A percentile compares a stretch with the other conserved stretches of the same genome.
Conservation (phyloP, 306 rosid species). For the Dicorynia guianensis region DNA sequence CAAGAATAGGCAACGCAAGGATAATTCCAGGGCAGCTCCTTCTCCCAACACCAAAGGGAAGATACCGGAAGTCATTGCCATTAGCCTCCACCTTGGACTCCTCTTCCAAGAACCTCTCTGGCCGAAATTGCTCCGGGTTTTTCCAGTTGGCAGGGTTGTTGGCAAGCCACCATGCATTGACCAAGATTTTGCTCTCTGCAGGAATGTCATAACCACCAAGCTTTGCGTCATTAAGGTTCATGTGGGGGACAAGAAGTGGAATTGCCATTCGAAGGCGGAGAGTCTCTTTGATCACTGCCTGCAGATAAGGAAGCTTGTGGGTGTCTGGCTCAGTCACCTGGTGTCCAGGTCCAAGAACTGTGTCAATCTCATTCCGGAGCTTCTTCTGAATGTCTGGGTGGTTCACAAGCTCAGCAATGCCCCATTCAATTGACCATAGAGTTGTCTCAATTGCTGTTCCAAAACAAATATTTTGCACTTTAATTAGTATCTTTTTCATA, state of each 20-base stretch:
- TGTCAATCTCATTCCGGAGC: constrained; percentile 60
- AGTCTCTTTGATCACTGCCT: constrained; percentile 81
- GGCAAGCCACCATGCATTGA: constrained; percentile 86
- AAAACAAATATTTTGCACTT: not conserved
- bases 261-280: constrained; percentile 83
- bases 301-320: constrained; percentile 72
- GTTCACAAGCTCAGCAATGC: constrained; percentile 84
- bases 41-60: constrained; percentile 80
- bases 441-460: constrained; percentile 81
- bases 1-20: constrained; percentile 75
- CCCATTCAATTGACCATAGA: constrained; percentile 86
- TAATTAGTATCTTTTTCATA: not conserved
- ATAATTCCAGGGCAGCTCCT: constrained; percentile 87
- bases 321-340: constrained; percentile 71
- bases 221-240: constrained; percentile 81
- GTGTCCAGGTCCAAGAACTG: constrained; percentile 60
- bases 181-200: constrained; percentile 77
- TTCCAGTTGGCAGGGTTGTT: constrained; percentile 84
- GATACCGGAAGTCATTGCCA: constrained; percentile 80
- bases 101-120: constrained; percentile 83
- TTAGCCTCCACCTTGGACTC: constrained; percentile 85
- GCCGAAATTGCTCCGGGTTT: constrained; percentile 74
- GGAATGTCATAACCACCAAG: constrained; percentile 75
- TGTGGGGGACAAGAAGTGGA: constrained; percentile 88
- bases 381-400: constrained; percentile 72